Base-by-base conservation (phyloP, 2,329 filamentous ascomycete genomes). In the Penicillium freii region DNA sequence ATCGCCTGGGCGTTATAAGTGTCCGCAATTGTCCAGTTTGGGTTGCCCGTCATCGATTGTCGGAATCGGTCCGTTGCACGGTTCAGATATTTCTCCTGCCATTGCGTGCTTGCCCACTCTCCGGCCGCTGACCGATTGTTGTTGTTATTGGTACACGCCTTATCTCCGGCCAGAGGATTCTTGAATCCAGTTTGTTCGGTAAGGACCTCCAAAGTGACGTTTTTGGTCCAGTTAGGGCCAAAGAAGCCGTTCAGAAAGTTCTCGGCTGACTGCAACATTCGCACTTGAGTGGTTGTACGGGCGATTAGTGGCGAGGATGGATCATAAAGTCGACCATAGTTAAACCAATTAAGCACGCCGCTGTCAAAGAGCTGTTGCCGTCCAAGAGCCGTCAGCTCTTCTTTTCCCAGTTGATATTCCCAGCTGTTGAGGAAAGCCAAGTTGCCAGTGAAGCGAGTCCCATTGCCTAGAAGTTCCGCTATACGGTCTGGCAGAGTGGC, bases 191-290 rank as follows among this genome's bases (percentile, higher is more conserved):
- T 67, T 17, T 79, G 75, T 66, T 92, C 89, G 40, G 91, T 89
- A 11, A 88, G 86, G 15, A 89, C 79, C 65, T 90, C 85, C n/a
- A 91, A 81, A 0, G 86, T 90, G 7, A 82, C 88, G 67, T 91
- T 89, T 31, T 85, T 81, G 1, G 85, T 81, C 88, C 88, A 92
- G 46, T 87, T 83, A 0, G 91, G 80, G 0, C 89, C 89, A 68
- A 92, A 92, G 76, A 92, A 92, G 0, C 89, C 89, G 6, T 88
- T 87, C 69, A 91, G 76, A 73, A 91, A 92, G 72, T 92, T 88
- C 72, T 92, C 88, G 3, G 88, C 88, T 39, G 83, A 87, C 70
- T 91, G 87, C 23, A 88, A 77, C 89, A 92, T 92, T 25, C 89
- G 84, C 68, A 90, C 85, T 70, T 92, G 87, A 1, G 88, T 90